Evolutionary conservation across 2,329 filamentous ascomycete species (phyloP).

Genomic region (Thielaviopsis populi): DNA sequence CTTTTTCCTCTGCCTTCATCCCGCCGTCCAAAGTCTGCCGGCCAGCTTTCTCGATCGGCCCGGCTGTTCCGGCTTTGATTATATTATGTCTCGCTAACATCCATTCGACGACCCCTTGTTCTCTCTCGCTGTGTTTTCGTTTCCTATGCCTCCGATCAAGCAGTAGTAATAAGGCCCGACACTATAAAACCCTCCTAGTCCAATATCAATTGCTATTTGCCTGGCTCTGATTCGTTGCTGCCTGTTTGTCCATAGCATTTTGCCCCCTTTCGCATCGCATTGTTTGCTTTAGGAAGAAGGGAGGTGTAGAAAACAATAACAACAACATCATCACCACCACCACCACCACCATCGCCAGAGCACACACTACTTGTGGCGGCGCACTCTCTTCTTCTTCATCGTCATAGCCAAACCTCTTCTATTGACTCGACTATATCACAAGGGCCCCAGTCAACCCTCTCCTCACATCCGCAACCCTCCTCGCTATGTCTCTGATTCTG

Average conservation of each 20-base stretch:
- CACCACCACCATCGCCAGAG: not conserved
- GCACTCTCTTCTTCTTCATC: not conserved
- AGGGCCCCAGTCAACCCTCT: too few relatives aligned
- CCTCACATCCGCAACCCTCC: not conserved
- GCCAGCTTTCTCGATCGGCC: not conserved
- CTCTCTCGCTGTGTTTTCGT: not conserved
- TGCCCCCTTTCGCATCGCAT: not conserved
- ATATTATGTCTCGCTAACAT: not conserved
- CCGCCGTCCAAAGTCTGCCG: not conserved
- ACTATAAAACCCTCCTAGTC: not conserved
- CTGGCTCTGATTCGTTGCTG: not conserved
- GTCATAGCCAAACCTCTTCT: too few relatives aligned
- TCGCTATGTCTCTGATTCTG: not conserved
- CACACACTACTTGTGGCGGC: not conserved
- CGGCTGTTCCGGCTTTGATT: not conserved
- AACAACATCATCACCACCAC: not conserved
- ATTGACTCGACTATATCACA: too few relatives aligned
- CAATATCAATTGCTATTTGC: not conserved
- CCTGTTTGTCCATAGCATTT: too few relatives aligned
- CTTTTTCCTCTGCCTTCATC: not conserved
- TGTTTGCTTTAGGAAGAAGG: not conserved
- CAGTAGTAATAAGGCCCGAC: not conserved
- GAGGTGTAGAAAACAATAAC: not conserved
- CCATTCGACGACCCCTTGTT: not conserved
- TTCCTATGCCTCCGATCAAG: not conserved